A percentile compares a stretch with the other conserved stretches of the same genome.
These are phyloP conservation scores for Curvularia eragrostidis DNA, from an alignment of 2,329 filamentous ascomycete species.

Conservation along the genomic window DNA sequence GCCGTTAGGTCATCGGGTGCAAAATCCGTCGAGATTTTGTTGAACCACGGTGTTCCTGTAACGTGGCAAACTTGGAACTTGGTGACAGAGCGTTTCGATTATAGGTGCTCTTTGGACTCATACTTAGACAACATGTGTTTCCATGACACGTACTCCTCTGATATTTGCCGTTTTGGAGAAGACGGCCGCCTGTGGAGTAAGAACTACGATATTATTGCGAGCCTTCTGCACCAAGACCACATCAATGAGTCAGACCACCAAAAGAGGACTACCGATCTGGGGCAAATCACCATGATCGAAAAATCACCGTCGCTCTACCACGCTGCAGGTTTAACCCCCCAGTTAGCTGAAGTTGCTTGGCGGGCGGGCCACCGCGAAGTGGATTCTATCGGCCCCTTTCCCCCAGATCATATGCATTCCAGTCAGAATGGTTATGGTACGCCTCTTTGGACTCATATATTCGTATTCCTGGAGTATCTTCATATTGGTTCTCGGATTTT, in stretches of 20 bases:
- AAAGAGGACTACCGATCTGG: not conserved
- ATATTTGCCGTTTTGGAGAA: not conserved
- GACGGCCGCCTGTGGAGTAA: not conserved
- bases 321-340: accelerated
- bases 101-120: too few relatives aligned
- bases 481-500: too few relatives aligned
- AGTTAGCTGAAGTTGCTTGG: not conserved
- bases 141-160: too few relatives aligned
- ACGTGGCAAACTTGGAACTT: not conserved
- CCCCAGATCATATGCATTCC: not conserved
- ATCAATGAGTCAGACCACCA: not conserved
- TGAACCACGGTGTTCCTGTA: not conserved
- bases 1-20: not conserved
- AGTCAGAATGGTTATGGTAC: not conserved
- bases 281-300: too few relatives aligned
- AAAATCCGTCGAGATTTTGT: not conserved
- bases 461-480: not conserved
- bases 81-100: not conserved
- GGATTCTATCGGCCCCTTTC: not conserved
- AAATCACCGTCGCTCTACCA: not conserved
- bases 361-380: not conserved
- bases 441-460: not conserved
- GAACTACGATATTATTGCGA: not conserved
- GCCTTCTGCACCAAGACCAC: not conserved
- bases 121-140: too few relatives aligned